Base-by-base conservation (phyloP, 75 land plant genomes). In the Selaginella tamariscina region DNA sequence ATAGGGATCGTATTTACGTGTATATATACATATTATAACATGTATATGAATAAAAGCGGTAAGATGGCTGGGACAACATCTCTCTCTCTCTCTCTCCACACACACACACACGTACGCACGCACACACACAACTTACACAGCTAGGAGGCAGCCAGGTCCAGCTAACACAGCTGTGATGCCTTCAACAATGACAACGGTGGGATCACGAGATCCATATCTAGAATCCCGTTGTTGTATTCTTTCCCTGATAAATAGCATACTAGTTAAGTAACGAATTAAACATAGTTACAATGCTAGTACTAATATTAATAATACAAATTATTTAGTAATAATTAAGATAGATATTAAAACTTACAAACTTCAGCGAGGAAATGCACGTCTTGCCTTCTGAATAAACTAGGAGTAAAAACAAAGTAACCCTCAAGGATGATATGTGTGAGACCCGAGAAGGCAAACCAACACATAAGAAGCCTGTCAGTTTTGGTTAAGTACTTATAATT, bases 191-290 rank as follows among this genome's bases (percentile, higher is more conserved):
- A 91, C 85, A 54, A 91, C 56, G 2, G 71, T 84, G 2, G 97
- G 33, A 73, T 88, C 82, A 65, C 97, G 86, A 24, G 70, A 83
- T 2, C 76, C 87, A 82, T 91, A 91, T 68, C 97, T 82, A 5
- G 94, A 88, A 67, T 91, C 97, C 94, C 97, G 66, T 91, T 91
- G 81, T 92, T 82, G 77, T 91, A 91, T 72, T 91, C 97, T 70
- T 91, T 91, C 97, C 97, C 96, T 91, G 77, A 0, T 1, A 55
- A 56, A 18, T 22, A n/a, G n/a, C n/a, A n/a, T n/a, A n/a, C n/a
- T n/a, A n/a, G n/a, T n/a, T n/a, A n/a, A n/a, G n/a, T n/a, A n/a
- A n/a, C n/a, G n/a, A n/a, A n/a, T n/a, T n/a, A n/a, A n/a, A n/a
- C n/a, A n/a, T n/a, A n/a, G n/a, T n/a, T n/a, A n/a, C n/a, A n/a